phyloP scores from a whole-genome alignment of 805 yeast species.

The Kodamaea hsintzibuensis region DNA sequence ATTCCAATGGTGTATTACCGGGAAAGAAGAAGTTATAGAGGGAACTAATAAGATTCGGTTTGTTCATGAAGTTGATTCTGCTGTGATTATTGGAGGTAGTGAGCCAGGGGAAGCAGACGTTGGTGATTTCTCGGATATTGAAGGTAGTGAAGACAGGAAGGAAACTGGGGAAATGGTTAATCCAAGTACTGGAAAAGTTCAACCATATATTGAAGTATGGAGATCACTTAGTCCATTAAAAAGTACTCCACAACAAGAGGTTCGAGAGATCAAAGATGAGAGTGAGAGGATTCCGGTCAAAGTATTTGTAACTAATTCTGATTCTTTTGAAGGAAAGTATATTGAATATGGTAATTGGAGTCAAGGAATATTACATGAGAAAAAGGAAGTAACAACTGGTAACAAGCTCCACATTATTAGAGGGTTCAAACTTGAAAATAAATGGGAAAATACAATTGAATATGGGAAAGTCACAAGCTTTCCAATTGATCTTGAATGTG shows the following conservation, averaged over 20 bases:
- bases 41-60: constrained; percentile 40
- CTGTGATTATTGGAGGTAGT: constrained; percentile 30
- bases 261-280: constrained; percentile 19
- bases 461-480: constrained; percentile 4
- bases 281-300: neutral
- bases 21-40: constrained; percentile 42
- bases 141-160: constrained; percentile 40
- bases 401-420: constrained; percentile 1
- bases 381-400: neutral
- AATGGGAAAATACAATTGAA: neutral
- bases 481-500: neutral
- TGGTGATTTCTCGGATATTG: constrained; percentile 45
- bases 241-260: constrained; percentile 28
- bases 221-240: constrained; percentile 44
- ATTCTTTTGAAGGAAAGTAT: constrained; percentile 4
- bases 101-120: constrained; percentile 39
- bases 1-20: constrained; percentile 62
- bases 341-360: constrained; percentile 10
- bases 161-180: constrained; percentile 54
- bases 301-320: neutral
- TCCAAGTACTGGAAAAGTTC: constrained; percentile 41
- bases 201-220: constrained; percentile 57
- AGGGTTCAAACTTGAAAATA: neutral
- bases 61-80: constrained; percentile 45
- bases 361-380: constrained; percentile 8